Base-by-base conservation (phyloP, 164 flowering plant species). In the Annona cherimola region DNA sequence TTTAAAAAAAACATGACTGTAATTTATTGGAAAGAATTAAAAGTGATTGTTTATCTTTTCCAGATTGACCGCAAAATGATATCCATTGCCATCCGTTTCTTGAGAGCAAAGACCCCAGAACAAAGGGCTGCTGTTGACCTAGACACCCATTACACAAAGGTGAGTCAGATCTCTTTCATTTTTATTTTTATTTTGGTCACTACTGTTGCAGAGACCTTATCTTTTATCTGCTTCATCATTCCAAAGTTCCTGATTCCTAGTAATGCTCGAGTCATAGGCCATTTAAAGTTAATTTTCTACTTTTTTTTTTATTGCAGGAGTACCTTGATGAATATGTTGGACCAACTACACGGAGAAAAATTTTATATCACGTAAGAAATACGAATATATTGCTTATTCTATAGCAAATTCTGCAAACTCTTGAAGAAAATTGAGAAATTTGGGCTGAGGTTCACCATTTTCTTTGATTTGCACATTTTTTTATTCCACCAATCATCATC, bases 71-170 rank as follows among this genome's bases (percentile, higher is more conserved):
- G 82, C 16, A 75, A 77, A 80, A 84, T 84, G 59, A 46, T 92
- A 61, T 88, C 94, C 2, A 73, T 94, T 74, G 94, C 86, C 40
- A 57, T 86, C 63, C 96, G 98, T 61, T 94, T 94, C 75, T 63
- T 92, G 50, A 86, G 79, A 81, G 97, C 98, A 50, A 92, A 83
- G 77, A 94, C 95, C 74, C 98, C 98, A 14, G 97, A 90, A 76
- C 85, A 86, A 72, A 87, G 98, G 82, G 98, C 98, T 5, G 92
- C 89, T 26, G 98, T 94, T 75, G 98, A 92, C 83, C 83, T 94
- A 81, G 98, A 94, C 78, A 92, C 98, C 20, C 98, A 94, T 77
- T 94, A 89, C 72, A 80, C 95, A 72, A 77, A 84, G 96, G 98
- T 81, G 16, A 26, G 71, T 42, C 14, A 41, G 82, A 62, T 68